These are phyloP conservation scores for Scenedesmus sp. DNA, from an alignment of 163 green algal genomes.

Conservation along the genomic window DNA sequence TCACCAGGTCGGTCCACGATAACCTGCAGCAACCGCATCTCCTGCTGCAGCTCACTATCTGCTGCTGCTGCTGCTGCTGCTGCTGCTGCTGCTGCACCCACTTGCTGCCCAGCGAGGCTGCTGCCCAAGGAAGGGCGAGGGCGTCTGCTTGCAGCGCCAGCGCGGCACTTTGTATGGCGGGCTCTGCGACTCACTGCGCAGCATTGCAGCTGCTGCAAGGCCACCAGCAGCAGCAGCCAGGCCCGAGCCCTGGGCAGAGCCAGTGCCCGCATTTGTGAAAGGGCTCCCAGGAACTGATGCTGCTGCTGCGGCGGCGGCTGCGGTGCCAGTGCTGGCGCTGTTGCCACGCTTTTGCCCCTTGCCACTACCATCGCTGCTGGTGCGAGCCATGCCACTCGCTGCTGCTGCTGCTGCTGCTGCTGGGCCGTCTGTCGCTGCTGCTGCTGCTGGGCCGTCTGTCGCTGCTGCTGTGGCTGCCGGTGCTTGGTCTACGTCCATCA, in stretches of 20 bases:
- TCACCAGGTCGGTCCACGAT: background rate
- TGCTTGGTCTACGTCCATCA: constrained; percentile 33
- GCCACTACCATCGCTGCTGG: constrained; percentile 5
- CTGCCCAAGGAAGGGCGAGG: background rate
- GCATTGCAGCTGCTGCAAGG: background rate
- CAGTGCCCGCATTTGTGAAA: background rate
- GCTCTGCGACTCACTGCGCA: constrained; percentile 54
- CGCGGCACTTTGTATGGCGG: constrained; percentile 53
- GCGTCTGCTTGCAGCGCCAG: constrained; percentile 31
- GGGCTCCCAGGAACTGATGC: background rate
- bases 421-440: background rate
- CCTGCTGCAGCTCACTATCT: constrained; percentile 20
- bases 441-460: background rate
- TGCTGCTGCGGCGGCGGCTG: background rate
- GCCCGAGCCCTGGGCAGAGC: background rate
- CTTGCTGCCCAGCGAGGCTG: background rate
- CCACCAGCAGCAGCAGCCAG: constrained; percentile 4
- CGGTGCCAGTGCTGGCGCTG: background rate
- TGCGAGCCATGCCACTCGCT: background rate
- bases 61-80: constrained; percentile 8
- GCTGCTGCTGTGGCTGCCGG: background rate
- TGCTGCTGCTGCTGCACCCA: constrained; percentile 24
- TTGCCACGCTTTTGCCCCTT: constrained; percentile 16
- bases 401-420: constrained; percentile 15
- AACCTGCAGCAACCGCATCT: background rate